Evolutionary conservation across 2,329 filamentous ascomycete genomes (phyloP), one percentile per base, ranked within the genome.

Genomic region (Akanthomyces lecanii): DNA sequence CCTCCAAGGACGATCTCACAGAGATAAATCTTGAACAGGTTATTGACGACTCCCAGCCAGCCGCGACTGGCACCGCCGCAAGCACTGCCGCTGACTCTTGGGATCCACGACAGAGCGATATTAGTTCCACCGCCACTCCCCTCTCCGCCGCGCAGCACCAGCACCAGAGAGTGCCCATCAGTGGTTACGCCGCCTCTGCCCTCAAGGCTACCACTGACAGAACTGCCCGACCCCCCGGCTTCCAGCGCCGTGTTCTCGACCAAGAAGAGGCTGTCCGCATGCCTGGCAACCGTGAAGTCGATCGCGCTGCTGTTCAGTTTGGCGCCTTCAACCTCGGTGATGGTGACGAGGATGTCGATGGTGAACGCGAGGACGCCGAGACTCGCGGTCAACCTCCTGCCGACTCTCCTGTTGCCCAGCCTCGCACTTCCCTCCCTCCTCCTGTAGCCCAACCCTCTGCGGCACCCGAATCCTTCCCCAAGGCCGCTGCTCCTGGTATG

Each of bases 201-300:
- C 82, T 90, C 70, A 97, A 96, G 79, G 90, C 90, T 14, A 89
- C 88, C 16, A 69, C 85, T 64, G 78, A 87, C 71, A 75, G 84
- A 65, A 79, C 85, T 28, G 80, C 81, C 65, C 90, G 94, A 65
- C 88, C 87, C 61, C 85, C 91, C 23, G 93, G 89, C 77, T 92
- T 90, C 76, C 90, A 96, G 75, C 88, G 94, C 68, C 90, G 92
- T 71, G 84, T 97, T 61, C 82, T 96, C 71, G 93, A 98, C 70
- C 95, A 99, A 74, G 93, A 97, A 76, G 95, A 99, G 79, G 92
- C 95, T 64, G 95, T 99, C 47, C 92, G 97, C 67, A 97, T 99
- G 94, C 95, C 95, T 52, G 92, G 91, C 65, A 97, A 97, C 79
- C 92, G 95, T 69, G 93, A 95, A 60, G 90, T 99, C 33, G 94